A percentile compares a stretch with the other conserved stretches of the same genome.
Conservation (phyloP, 2,329 filamentous ascomycete species). For the Aspergillus fructus region DNA sequence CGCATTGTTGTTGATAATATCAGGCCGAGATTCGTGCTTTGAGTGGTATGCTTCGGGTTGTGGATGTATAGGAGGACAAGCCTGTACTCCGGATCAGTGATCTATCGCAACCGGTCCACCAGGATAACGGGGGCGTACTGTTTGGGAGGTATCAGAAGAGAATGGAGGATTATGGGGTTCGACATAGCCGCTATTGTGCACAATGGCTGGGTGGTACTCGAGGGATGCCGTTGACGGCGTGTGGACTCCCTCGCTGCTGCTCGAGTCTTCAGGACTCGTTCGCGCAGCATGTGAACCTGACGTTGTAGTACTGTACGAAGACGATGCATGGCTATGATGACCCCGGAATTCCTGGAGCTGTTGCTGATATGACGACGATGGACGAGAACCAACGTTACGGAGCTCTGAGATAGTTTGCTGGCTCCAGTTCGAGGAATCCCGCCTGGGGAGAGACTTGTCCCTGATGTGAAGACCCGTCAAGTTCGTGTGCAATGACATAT, state of each 20-base stretch:
- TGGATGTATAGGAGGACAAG: constrained; percentile 32
- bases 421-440: constrained; percentile 43
- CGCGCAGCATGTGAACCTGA: constrained; percentile 33
- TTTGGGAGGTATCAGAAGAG: constrained; percentile 36
- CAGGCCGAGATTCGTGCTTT: constrained; percentile 29
- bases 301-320: constrained; percentile 24
- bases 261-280: constrained; percentile 50
- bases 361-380: constrained; percentile 36
- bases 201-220: constrained; percentile 50
- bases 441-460: constrained; percentile 34
- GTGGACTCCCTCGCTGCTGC: constrained; percentile 49
- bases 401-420: constrained; percentile 46
- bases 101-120: constrained; percentile 25
- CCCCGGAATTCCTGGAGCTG: constrained; percentile 29
- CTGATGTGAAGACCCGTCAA: constrained; percentile 45
- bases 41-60: constrained; percentile 30
- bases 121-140: constrained; percentile 37
- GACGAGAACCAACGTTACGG: constrained; percentile 37
- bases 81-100: constrained; percentile 34
- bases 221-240: constrained; percentile 49
- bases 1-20: constrained; percentile 28
- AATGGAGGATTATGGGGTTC: constrained; percentile 42
- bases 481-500: constrained; percentile 46
- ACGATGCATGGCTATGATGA: constrained; percentile 24
- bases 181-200: constrained; percentile 49